Percentiles rank a stretch among this genome's conserved stretches.
These are phyloP conservation scores for Grifola frondosa DNA, from an alignment of 1,284 basidiomycete genomes.

Conservation along the genomic window DNA sequence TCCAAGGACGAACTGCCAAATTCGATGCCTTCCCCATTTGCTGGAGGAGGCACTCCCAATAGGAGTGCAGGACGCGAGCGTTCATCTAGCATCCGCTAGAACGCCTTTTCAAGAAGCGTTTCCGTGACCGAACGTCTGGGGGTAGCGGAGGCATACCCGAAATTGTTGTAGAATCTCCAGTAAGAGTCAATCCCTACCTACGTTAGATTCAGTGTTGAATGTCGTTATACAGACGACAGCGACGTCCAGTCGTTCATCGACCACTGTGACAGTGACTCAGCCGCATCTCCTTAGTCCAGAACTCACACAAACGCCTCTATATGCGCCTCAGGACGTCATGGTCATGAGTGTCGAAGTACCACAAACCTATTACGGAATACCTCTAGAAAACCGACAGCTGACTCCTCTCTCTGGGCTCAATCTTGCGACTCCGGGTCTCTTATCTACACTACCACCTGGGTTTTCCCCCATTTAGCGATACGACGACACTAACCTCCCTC, in stretches of 20 bases:
- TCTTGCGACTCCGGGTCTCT: conserved; percentile 8
- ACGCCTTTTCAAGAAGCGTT: conserved; percentile 19
- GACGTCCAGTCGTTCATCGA: conserved; percentile 13
- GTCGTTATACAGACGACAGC: conserved; percentile 10
- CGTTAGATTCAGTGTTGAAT: neutral
- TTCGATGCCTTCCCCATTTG: conserved; percentile 8
- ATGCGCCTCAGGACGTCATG: conserved; percentile 13
- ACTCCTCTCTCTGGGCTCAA: conserved; percentile 12
- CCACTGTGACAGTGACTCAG: conserved; percentile 11
- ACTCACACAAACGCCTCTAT: conserved; percentile 8
- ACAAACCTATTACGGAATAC: conserved; percentile 4
- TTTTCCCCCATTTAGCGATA: conserved; percentile 2
- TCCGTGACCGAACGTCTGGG: conserved; percentile 9
- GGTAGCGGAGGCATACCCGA: conserved; percentile 18
- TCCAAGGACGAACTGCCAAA: conserved; percentile 16
- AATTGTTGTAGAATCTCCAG: conserved; percentile 23
- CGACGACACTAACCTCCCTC: neutral
- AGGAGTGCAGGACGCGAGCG: neutral
- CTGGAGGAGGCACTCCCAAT: conserved; percentile 7
- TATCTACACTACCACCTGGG: conserved; percentile 4
- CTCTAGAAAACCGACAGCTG: conserved; percentile 8
- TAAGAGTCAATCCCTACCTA: conserved; percentile 1
- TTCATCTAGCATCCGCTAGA: conserved; percentile 17
- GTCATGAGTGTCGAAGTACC: conserved; percentile 18
- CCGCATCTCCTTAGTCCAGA: conserved; percentile 24